Percentiles rank a stretch among this genome's conserved stretches.
Conservation (phyloP, 2,329 filamentous ascomycete species). For the Alternaria rosae region DNA sequence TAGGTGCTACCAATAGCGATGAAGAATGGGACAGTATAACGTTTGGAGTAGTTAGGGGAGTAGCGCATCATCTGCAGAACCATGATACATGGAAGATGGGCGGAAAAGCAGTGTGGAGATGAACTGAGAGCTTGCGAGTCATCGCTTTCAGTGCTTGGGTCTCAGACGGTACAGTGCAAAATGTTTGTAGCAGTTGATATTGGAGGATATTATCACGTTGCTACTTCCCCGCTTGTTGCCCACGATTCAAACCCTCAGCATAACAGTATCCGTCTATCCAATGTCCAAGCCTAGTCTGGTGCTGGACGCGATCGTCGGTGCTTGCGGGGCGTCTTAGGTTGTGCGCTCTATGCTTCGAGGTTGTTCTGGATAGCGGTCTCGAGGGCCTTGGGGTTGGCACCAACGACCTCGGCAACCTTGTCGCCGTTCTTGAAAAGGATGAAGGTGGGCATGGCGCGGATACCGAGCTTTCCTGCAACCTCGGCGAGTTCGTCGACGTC, state of each 20-base stretch:
- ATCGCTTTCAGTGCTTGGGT: background rate
- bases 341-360: slow-evolving; percentile 29
- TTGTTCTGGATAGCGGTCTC: slow-evolving; percentile 59
- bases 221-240: slow-evolving; percentile 9
- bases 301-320: slow-evolving; percentile 14
- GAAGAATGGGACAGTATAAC: slow-evolving; percentile 46
- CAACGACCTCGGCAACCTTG: slow-evolving; percentile 76
- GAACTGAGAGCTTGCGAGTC: slow-evolving; percentile 40
- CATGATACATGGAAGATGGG: slow-evolving; percentile 60
- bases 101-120: slow-evolving; percentile 55
- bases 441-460: slow-evolving; percentile 95
- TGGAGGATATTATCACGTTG: slow-evolving; percentile 26
- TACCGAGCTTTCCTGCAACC: slow-evolving; percentile 76
- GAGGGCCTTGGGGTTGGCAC: slow-evolving; percentile 78
- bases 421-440: slow-evolving; percentile 80
- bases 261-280: slow-evolving; percentile 3
- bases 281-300: slow-evolving; percentile 17
- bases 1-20: background rate
- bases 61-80: slow-evolving; percentile 64
- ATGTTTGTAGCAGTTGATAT: slow-evolving; percentile 13
- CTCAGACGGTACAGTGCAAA: background rate
- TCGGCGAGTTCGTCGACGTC: slow-evolving; percentile 85
- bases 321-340: slow-evolving; percentile 3
- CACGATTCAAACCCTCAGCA: background rate
- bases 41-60: slow-evolving; percentile 53